phyloP scores from a whole-genome alignment of 1,284 basidiomycete genomes.

The Cryptococcus wingfieldii region DNA sequence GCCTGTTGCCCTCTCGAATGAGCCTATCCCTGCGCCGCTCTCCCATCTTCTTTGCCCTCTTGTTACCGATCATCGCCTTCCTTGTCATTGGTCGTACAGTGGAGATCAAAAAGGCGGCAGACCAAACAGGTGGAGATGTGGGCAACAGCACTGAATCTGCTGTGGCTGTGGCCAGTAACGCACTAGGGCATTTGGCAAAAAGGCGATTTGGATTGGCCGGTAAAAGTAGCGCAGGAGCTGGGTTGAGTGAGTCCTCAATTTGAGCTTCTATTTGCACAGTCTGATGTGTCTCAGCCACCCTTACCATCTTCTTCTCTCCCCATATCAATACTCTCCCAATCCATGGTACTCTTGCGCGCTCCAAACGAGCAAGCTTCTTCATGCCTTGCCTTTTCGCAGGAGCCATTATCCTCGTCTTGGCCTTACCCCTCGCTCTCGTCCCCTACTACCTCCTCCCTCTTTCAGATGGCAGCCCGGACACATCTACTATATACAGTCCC shows the following conservation, averaged over 20 bases:
- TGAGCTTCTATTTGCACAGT: not conserved
- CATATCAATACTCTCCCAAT: conserved; percentile 47
- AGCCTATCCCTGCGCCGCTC: conserved; percentile 23
- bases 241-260: conserved; percentile 33
- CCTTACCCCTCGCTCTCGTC: conserved; percentile 47
- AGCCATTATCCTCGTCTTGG: conserved; percentile 34
- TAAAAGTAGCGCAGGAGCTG: conserved; percentile 35
- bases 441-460: conserved; percentile 48
- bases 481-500: conserved; percentile 3
- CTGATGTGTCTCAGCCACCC: conserved; percentile 29
- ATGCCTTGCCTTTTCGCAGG: conserved; percentile 40
- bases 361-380: conserved; percentile 37
- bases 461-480: not conserved
- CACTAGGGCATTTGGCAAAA: conserved; percentile 10
- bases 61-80: conserved; percentile 44
- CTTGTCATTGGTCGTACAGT: conserved; percentile 47
- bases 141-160: not conserved
- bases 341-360: conserved; percentile 38
- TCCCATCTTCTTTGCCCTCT: conserved; percentile 31
- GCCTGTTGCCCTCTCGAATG: conserved; percentile 36
- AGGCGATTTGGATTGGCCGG: conserved; percentile 29
- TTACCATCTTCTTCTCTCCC: conserved; percentile 46
- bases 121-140: conserved; percentile 21
- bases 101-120: conserved; percentile 40
- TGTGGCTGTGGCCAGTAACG: conserved; percentile 3